These are phyloP conservation scores for Fusarium drepaniforme DNA, from an alignment of 2,329 filamentous ascomycete species.

Conservation along the genomic window DNA sequence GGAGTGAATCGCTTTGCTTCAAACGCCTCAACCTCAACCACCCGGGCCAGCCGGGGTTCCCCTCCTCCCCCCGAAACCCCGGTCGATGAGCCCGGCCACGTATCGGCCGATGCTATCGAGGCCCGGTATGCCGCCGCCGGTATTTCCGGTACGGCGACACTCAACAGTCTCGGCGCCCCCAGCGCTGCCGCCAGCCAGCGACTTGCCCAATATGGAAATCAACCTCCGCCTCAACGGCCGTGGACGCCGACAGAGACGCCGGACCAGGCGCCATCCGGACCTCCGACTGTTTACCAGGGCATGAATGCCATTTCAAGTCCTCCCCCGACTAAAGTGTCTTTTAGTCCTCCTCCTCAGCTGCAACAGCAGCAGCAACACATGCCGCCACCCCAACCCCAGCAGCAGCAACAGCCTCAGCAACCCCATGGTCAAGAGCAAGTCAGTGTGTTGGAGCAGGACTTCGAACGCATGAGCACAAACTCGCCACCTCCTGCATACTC, in stretches of 20 bases:
- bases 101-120: conserved; percentile 87
- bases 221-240: conserved; percentile 66
- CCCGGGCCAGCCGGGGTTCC: conserved; percentile 89
- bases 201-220: conserved; percentile 78
- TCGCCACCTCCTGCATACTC: conserved; percentile 97
- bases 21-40: conserved; percentile 93
- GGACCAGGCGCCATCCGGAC: conserved; percentile 87
- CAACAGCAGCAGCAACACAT: conserved; percentile 41
- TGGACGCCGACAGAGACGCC: conserved; percentile 97
- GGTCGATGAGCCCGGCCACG: conserved; percentile 76
- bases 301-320: conserved; percentile 73
- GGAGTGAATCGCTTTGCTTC: conserved; percentile 76
- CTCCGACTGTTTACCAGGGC: conserved; percentile 92
- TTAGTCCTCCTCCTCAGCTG: conserved; percentile 56
- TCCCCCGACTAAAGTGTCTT: conserved; percentile 52
- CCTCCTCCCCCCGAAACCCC: conserved; percentile 96
- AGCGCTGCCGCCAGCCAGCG: conserved; percentile 87
- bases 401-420: conserved; percentile 52
- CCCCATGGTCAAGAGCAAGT: conserved; percentile 59
- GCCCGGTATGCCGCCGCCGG: conserved; percentile 91
- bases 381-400: conserved; percentile 45
- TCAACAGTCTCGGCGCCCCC: conserved; percentile 77
- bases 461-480: conserved; percentile 83
- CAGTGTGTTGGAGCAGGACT: conserved; percentile 86
- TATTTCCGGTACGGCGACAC: conserved; percentile 86